Evolutionary conservation across 2,329 filamentous ascomycete species (phyloP), one percentile per base, ranked within the genome.

Genomic region (Bipolaris zeicola): DNA sequence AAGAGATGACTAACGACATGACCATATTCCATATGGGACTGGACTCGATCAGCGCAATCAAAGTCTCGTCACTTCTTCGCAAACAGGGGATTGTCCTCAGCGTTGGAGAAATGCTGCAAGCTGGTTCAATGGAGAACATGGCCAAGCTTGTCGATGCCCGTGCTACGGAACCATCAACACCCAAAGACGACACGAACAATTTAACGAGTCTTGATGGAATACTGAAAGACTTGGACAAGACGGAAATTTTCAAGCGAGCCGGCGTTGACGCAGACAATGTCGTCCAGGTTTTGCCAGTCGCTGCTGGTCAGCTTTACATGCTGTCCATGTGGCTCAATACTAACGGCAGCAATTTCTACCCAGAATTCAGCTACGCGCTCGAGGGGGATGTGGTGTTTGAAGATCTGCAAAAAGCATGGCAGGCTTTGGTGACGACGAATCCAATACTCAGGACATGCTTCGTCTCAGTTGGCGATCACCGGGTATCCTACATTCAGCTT

Each of bases 31-130:
- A 95, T 61, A 82, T 97, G 1, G 93, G 93, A 0, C 84, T 97
- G 1, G 93, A 97, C 72, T 97, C 93, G 0, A 96, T 97, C 73
- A 94, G 89, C 61, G 89, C 92, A 1, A 95, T 97, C 78, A 96
- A 95, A 68, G 87, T 92, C 3, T 86, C 87, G 7, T 84, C 88
- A 0, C 79, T 92, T 6, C 78, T 97, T 3, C 87, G 85, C 39
- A 89, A 85, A 63, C 76, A 81, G 39, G 84, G 81, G 0, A 75
- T 96, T 6, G 75, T 78, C 11, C 73, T 96, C 1, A 82, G 83
- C 33, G 89, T 94, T 3, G 87, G 89, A 39, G 85, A 91, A 37
- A 85, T 96, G 66, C 77, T 96, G 2, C 85, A 80, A 57, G 85
- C 87, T 1, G 80, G 82, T 3, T 91, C 86, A 0, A 81, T 96